Percentiles rank a stretch among this genome's conserved stretches.
phyloP scores from a whole-genome alignment of 2,329 filamentous ascomycete species.

The Exophiala dermatitidis region DNA sequence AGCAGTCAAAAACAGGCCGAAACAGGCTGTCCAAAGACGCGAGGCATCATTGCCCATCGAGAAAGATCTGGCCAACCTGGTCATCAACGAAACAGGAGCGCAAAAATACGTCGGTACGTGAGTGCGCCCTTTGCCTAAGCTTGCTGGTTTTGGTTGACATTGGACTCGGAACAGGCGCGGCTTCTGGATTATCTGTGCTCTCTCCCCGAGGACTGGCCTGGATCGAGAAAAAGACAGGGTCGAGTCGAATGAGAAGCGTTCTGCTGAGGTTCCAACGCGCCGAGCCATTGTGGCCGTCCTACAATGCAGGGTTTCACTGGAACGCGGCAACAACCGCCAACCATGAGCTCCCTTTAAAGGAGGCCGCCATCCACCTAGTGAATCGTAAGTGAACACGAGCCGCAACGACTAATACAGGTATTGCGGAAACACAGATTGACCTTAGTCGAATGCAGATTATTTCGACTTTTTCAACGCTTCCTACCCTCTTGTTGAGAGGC shows the following conservation, averaged over 20 bases:
- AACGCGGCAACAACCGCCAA: not conserved
- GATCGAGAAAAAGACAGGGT: slow-evolving; percentile 9
- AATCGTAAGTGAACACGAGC: slow-evolving; percentile 1
- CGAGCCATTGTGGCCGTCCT: slow-evolving; percentile 6
- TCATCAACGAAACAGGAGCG: slow-evolving; percentile 6
- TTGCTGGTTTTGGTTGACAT: not conserved
- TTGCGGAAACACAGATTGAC: not conserved
- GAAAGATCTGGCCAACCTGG: slow-evolving; percentile 11
- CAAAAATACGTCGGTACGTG: slow-evolving; percentile 14
- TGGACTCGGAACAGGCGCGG: slow-evolving; percentile 1
- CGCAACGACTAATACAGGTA: not conserved
- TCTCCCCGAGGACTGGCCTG: slow-evolving; percentile 12
- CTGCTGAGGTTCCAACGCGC: not conserved
- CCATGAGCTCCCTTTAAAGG: slow-evolving; percentile 5
- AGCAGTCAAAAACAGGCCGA: not conserved
- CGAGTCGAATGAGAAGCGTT: not conserved
- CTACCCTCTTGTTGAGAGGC: slow-evolving; percentile 7
- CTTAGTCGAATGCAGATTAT: slow-evolving; percentile 3
- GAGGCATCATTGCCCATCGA: not conserved
- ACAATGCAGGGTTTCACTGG: not conserved
- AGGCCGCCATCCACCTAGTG: slow-evolving; percentile 6
- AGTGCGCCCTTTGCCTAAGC: not conserved
- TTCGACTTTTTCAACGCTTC: slow-evolving; percentile 10
- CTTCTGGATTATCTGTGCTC: slow-evolving; percentile 7
- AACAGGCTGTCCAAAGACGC: not conserved